A percentile compares a stretch with the other conserved stretches of the same genome.
Conservation (phyloP, 139 green algal species). For the Chlamydomonas asymmetrica region DNA sequence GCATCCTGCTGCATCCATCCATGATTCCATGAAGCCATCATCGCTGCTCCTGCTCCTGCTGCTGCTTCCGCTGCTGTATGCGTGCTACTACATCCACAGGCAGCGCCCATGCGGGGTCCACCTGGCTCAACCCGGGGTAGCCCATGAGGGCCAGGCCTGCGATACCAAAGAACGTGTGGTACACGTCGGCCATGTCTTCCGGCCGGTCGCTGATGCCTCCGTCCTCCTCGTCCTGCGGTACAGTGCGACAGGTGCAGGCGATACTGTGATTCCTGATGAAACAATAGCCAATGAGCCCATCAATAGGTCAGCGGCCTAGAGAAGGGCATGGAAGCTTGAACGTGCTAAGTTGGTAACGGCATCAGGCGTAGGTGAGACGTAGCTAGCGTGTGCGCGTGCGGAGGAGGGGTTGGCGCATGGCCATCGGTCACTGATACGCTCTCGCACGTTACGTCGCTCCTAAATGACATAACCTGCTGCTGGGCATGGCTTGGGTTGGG, state of each 20-base stretch:
- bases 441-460: no score
- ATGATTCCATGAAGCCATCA: no score
- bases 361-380: no score
- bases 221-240: slow-evolving; percentile 86
- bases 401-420: neutral
- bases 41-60: slow-evolving; percentile 3
- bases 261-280: neutral
- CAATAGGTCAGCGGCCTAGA: no score
- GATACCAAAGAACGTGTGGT: slow-evolving; percentile 99
- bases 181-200: slow-evolving; percentile 96
- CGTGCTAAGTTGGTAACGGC: no score
- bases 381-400: neutral
- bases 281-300: neutral
- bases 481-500: no score
- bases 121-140: slow-evolving; percentile 60
- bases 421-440: neutral
- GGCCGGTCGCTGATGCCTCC: slow-evolving; percentile 96
- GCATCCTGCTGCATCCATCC: no score
- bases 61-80: slow-evolving; percentile 28
- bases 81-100: slow-evolving; percentile 71
- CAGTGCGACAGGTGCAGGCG: no score
- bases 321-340: no score
- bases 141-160: slow-evolving; percentile 89
- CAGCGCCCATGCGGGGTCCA: slow-evolving; percentile 91
- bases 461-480: no score